These are phyloP conservation scores for Chrysanthemum seticuspe DNA, from an alignment of 129 eudicot species.

Conservation along the genomic window DNA sequence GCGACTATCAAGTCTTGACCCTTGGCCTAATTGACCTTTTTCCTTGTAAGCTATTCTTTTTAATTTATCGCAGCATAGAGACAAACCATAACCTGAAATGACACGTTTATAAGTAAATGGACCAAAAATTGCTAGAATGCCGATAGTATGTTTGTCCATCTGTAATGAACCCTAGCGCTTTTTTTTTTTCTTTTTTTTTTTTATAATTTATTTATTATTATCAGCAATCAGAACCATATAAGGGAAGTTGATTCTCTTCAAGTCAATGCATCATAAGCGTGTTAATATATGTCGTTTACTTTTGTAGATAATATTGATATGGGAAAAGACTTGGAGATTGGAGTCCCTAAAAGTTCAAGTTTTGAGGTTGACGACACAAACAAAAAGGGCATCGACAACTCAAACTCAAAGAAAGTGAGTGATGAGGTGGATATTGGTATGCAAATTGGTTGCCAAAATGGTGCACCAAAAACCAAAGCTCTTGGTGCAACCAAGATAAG, in stretches of 20 bases:
- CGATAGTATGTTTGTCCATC: too few relatives aligned
- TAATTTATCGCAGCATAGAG: neutral
- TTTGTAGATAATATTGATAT: constrained; percentile 37
- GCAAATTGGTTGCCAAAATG: constrained; percentile 29
- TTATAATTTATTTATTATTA: too few relatives aligned
- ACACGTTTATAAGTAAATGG: neutral
- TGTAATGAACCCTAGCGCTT: neutral
- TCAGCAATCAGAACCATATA: too few relatives aligned
- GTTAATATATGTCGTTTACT: constrained; percentile 16
- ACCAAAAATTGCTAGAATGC: too few relatives aligned
- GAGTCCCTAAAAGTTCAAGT: constrained; percentile 39
- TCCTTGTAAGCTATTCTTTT: neutral
- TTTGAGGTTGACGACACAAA: constrained; percentile 21
- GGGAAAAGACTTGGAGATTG: constrained; percentile 64
- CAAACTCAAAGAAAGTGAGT: constrained; percentile 30
- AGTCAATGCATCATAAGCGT: constrained; percentile 7
- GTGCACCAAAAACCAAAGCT: constrained; percentile 30
- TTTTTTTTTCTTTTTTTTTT: too few relatives aligned
- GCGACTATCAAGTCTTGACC: too few relatives aligned
- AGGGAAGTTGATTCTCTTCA: neutral
- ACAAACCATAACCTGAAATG: neutral
- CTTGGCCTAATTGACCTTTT: neutral
- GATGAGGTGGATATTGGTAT: constrained; percentile 30
- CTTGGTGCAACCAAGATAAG: constrained; percentile 27
- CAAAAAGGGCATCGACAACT: constrained; percentile 18